These are phyloP conservation scores for Knoxia roxburghii DNA, from an alignment of 257 asterid species.

Conservation along the genomic window DNA sequence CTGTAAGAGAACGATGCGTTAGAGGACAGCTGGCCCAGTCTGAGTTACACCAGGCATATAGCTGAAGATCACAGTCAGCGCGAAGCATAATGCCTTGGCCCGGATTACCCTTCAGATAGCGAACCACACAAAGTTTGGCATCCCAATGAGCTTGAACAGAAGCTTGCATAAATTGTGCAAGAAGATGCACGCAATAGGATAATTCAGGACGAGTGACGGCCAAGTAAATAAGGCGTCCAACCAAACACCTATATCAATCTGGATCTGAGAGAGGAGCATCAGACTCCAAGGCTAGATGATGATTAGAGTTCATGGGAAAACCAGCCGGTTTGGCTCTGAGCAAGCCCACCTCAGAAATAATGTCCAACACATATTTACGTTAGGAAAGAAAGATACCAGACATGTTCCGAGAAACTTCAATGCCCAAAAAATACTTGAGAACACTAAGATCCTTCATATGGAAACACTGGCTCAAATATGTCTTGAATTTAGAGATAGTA, in stretches of 20 bases:
- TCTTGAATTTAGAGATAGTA: background rate
- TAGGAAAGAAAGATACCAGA: background rate
- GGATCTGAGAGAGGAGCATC: background rate
- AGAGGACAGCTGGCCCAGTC: slow-evolving; percentile 3
- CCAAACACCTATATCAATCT: background rate
- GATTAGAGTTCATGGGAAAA: background rate
- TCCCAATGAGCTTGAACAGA: background rate
- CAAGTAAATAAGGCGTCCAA: background rate
- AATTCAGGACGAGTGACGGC: too few relatives aligned
- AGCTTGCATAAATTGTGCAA: background rate
- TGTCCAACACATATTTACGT: background rate
- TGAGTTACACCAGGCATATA: background rate
- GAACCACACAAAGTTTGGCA: background rate
- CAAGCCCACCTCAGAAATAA: background rate
- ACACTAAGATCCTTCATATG: slow-evolving; percentile 2
- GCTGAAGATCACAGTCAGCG: background rate
- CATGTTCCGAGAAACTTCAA: background rate
- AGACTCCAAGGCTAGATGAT: background rate
- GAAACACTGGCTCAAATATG: background rate
- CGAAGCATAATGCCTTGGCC: background rate
- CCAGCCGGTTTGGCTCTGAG: background rate
- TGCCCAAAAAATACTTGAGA: background rate
- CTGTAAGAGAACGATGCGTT: background rate
- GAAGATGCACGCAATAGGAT: too few relatives aligned
- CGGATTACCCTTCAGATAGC: background rate